Percentiles rank a stretch among this genome's conserved stretches.
Evolutionary conservation across 176 grass and related monocot genomes (phyloP).

Genomic region (barley (Hordeum vulgare)): DNA sequence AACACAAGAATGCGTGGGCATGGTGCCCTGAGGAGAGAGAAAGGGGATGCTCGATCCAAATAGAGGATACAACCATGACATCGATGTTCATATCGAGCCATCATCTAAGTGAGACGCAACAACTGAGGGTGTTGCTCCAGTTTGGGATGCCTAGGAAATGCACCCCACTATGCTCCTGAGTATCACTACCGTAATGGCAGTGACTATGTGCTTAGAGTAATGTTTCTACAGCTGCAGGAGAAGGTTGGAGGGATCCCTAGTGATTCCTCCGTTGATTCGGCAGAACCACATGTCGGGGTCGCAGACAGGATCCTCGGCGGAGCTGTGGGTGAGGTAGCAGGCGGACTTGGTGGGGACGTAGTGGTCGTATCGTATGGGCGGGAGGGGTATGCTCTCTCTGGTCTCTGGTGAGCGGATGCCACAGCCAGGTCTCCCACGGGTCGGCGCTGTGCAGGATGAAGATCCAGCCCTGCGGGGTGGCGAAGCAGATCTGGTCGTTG

Average conservation of each 20-base stretch:
- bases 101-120: no score
- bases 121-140: no score
- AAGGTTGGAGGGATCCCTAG: not conserved
- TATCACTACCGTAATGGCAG: no score
- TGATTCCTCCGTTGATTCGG: not conserved
- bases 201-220: no score
- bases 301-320: not conserved
- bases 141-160: no score
- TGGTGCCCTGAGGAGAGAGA: no score
- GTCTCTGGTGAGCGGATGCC: not conserved
- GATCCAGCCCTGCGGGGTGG: not conserved
- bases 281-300: constrained; percentile 5
- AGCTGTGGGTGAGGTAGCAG: not conserved
- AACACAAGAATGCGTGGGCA: no score
- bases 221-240: no score
- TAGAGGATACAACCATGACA: no score
- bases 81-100: no score
- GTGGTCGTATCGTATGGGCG: not conserved
- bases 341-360: not conserved
- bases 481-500: not conserved
- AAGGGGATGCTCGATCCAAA: no score
- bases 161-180: no score
- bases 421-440: not conserved
- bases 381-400: not conserved
- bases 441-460: not conserved